Base-by-base conservation (phyloP, 768 basidiomycete genomes). In the Scleroderma citrinum region DNA sequence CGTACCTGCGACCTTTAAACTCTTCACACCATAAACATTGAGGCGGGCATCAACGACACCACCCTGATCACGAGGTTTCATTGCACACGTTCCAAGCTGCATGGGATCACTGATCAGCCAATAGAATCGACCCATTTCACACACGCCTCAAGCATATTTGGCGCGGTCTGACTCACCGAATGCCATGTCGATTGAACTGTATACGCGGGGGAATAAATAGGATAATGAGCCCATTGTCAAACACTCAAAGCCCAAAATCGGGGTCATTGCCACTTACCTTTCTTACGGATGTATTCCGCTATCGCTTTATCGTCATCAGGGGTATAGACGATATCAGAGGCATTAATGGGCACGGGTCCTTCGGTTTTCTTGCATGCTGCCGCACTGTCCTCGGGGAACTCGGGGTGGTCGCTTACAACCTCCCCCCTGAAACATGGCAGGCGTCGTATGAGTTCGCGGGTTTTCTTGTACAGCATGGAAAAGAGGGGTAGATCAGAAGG, bases 11-110 rank as follows among this genome's bases (percentile, higher is more conserved):
- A 87, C 73, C 57, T 86, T 83, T 41, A 87, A 67, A 20, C 73
- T 71, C 49, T 70, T 48, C 1, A 81, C 73, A 0, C 82, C 81
- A 53, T 85, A 83, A 7, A 86, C 83, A 49, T 80, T 82, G 41
- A 86, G 59, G 24, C 67, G 67, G 4, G 73, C 48, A 55, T 87
- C 82, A 3, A 87, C 81, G 6, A 87, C 85, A 4, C 84, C 85
- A 2, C 74, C 75, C 26, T 73, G 46, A 11, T 77, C 70, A 1
- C 76, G 73, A 0, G 80, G 73, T 60, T 83, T 83, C 84, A 85
- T 85, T 0, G 82, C 75, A 48, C 82, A 85, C 0, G 83, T 85
- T 34, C 83, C 83, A 3, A 81, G 68, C 81, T 83, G 46, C 34
- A 23, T 14, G 34, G 12, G 12, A 35, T 12, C 13, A 35, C 34